phyloP scores from a whole-genome alignment of 768 basidiomycete species.

The Termitomyces titanicus region DNA sequence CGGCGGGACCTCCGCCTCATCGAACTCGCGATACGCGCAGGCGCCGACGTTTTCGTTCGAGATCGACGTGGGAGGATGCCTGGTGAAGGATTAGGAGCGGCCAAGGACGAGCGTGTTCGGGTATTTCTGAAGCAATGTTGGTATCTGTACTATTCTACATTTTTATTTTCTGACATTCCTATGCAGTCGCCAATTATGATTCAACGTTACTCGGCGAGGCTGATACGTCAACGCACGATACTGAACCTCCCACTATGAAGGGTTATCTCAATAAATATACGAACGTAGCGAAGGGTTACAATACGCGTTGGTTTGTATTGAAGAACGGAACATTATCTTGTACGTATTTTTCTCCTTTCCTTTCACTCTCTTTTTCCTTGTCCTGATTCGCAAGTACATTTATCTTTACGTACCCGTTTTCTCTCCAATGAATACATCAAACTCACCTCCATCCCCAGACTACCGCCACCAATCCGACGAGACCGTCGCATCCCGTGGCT shows the following conservation, averaged over 20 bases:
- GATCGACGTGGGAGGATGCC: slow-evolving; percentile 70
- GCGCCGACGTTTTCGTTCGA: slow-evolving; percentile 86
- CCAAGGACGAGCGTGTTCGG: slow-evolving; percentile 77
- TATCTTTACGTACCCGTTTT: no score
- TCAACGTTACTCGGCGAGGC: slow-evolving; percentile 49
- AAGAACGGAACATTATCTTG: slow-evolving; percentile 84
- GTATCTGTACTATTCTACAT: slow-evolving; percentile 22
- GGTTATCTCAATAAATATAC: slow-evolving; percentile 91
- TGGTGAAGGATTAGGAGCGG: slow-evolving; percentile 49
- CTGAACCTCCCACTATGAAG: slow-evolving; percentile 59
- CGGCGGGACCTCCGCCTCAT: slow-evolving; percentile 78
- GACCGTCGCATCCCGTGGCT: slow-evolving; percentile 76
- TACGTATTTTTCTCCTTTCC: slow-evolving; percentile 32
- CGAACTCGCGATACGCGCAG: slow-evolving; percentile 80
- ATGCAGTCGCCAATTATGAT: slow-evolving; percentile 75
- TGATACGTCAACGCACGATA: slow-evolving; percentile 16
- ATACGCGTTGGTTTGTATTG: slow-evolving; percentile 89
- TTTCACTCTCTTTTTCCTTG: no score
- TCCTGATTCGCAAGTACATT: no score
- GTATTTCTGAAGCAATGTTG: slow-evolving; percentile 82
- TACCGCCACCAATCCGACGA: slow-evolving; percentile 92
- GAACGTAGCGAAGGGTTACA: slow-evolving; percentile 89
- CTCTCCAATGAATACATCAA: no score
- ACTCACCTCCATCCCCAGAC: slow-evolving; percentile 36
- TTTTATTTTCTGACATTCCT: background rate